Evolutionary conservation across 2,329 filamentous ascomycete genomes (phyloP), one percentile per base, ranked within the genome.

Genomic region (Purpureocillium lavendulum): DNA sequence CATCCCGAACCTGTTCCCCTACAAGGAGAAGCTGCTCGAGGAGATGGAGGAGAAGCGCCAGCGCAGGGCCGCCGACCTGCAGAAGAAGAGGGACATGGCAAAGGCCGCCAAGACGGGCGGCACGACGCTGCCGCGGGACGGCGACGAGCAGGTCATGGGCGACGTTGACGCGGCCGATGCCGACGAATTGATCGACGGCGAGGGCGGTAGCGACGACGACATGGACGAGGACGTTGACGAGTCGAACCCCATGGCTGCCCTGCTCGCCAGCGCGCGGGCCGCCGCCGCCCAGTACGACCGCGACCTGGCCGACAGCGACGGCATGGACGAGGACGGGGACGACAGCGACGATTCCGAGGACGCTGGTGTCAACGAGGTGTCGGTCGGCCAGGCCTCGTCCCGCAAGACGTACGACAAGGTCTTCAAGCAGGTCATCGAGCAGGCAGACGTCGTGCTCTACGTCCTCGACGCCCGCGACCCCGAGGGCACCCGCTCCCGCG

Each of bases 1-100:
- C 36, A 96, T 98, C 46, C 92, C 92, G 31, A 98, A 97, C 58
- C 68, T 96, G 29, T 98, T 96, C 67, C 92, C 92, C 1, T 96
- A 92, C 73, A 98, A 98, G 70, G 89, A 96, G 62, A 89, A 84
- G 71, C 77, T 98, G 21, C 75, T 98, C 28, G 80, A 89, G 42
- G 88, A 98, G 64, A 94, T 98, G 52, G 92, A 98, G 66, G 87
- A 95, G 66, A 83, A 79, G 53, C 84, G 84, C 57, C 69, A 82
- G 49, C 70, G 77, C 60, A 96, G 90, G 69, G 79, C 80, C 47
- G 88, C 95, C 56, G 87, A 95, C 56, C 73, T 75, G 42, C 71
- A 77, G 60, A 76, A 76, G 57, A 73, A 78, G 52, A 77, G 77
- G 46, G 85, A 94, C 56, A 67, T 87, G 54, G 81, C 80, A 41